Base-by-base conservation (phyloP, 1,139 yeast genomes). In the Sporopachydermia cereana region DNA sequence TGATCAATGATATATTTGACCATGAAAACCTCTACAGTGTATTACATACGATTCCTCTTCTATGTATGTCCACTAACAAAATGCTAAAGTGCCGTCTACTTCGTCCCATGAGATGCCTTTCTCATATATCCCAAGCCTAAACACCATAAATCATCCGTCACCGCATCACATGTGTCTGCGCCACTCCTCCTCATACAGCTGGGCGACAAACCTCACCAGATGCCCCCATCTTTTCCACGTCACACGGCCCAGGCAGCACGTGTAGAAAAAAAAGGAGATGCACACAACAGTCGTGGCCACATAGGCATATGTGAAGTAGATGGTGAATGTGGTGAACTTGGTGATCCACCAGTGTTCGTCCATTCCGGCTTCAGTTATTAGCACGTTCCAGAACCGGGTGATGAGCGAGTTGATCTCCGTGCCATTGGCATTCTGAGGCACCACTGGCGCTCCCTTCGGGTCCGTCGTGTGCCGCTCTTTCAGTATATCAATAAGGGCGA, bases 161-260 rank as follows among this genome's bases (percentile, higher is more conserved):
- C n/a, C n/a, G n/a, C n/a, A n/a, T n/a, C 29, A 34, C 12, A 34
- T 16, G n/a, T 34, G 39, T n/a, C 39, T 12, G 9, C 12, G 9
- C 39, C 39, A 34, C 22, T 34, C 39, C 17, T 34, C 39, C 39
- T 34, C 39, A 20, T 34, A 34, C 18, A 34, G 39, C 39, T 34
- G 39, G 9, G 12, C 39, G 17, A n/a, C 39, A 34, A 34, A 34
- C 22, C 39, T 34, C 22, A 34, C 22, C 17, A 34, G 17, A 21
- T 34, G 39, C 5, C 39, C 39, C 39, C 39, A 34, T 34, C 39
- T 12, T 20, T 34, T 34, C 39, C 18, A 34, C 18, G n/a, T 20
- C 22, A 34, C 39, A 7, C 39, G 5, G n/a, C 39, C 39, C 18
- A 34, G 17, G 17, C 39, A 34, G 17, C 39, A 34, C 7, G 20